Conservation (phyloP, 2,329 filamentous ascomycete genomes). For the Colletotrichum aenigma region DNA sequence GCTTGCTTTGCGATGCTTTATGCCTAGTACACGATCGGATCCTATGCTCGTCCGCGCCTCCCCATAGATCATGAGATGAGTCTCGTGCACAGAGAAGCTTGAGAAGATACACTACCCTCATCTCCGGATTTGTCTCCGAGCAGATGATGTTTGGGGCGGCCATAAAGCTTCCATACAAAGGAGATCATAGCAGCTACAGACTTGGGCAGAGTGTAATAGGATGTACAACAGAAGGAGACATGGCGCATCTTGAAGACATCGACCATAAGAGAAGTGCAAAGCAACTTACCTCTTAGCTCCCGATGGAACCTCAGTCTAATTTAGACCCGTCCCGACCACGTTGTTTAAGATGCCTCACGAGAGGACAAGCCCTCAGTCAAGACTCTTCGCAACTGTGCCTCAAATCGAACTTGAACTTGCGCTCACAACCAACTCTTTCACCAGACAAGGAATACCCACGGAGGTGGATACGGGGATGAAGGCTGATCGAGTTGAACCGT, state of each 20-base stretch:
- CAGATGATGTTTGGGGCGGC: neutral
- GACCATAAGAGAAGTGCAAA: neutral
- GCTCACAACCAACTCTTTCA: neutral
- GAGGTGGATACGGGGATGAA: neutral
- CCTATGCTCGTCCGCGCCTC: neutral
- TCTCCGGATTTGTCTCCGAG: neutral
- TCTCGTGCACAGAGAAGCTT: neutral
- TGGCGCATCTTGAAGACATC: neutral
- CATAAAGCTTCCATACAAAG: neutral
- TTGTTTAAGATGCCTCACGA: neutral
- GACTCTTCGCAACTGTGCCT: neutral
- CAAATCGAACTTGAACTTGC: neutral
- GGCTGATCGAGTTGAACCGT: neutral
- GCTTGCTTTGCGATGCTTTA: neutral
- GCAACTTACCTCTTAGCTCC: neutral
- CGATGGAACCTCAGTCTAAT: neutral
- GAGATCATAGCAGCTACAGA: neutral
- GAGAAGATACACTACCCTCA: neutral
- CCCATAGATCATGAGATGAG: neutral
- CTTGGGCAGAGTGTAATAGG: neutral
- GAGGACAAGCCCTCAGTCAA: neutral
- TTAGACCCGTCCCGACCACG: neutral
- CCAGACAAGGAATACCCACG: slow-evolving; percentile 11
- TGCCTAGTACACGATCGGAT: neutral
- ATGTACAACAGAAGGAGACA: neutral